phyloP scores from a whole-genome alignment of 495 filamentous ascomycete species.

The Penicillium steckii region DNA sequence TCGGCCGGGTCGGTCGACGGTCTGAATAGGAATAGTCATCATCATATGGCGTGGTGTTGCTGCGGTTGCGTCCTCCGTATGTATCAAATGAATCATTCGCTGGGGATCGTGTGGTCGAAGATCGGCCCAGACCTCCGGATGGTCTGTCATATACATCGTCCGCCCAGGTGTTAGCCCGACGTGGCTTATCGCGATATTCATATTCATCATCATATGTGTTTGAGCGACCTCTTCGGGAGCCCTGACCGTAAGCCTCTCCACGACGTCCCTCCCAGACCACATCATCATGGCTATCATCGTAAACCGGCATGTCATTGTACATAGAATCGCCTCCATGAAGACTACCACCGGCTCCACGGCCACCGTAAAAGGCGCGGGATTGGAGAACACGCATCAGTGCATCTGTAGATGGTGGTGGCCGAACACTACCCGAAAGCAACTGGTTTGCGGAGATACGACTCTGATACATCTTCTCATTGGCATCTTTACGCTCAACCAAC shows the following conservation, averaged over 20 bases:
- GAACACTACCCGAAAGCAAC: conserved; percentile 74
- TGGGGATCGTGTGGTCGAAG: conserved; percentile 46
- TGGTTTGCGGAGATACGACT: conserved; percentile 75
- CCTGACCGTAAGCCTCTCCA: conserved; percentile 77
- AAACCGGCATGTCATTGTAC: conserved; percentile 95
- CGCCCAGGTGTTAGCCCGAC: conserved; percentile 77
- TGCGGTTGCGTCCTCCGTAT: conserved; percentile 44
- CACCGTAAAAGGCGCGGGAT: conserved; percentile 77
- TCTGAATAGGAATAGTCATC: conserved; percentile 63
- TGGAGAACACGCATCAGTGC: conserved; percentile 82
- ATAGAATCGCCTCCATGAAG: conserved; percentile 58
- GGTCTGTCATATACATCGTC: conserved; percentile 84
- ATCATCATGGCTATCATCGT: conserved; percentile 83
- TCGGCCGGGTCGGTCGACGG: conserved; percentile 60
- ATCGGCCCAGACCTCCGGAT: conserved; percentile 45
- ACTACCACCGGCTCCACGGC: conserved; percentile 20
- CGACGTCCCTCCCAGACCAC: conserved; percentile 87
- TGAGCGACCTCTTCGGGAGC: conserved; percentile 57
- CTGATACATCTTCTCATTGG: conserved; percentile 94
- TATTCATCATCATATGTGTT: conserved; percentile 53
- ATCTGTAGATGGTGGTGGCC: conserved; percentile 76
- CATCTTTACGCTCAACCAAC: conserved; percentile 90
- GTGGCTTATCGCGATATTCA: conserved; percentile 64
- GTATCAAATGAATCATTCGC: conserved; percentile 51
- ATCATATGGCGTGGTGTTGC: conserved; percentile 45